A percentile compares a stretch with the other conserved stretches of the same genome.
Evolutionary conservation across 2,329 filamentous ascomycete genomes (phyloP).

Genomic region (Pseudogymnoascus pannorum): DNA sequence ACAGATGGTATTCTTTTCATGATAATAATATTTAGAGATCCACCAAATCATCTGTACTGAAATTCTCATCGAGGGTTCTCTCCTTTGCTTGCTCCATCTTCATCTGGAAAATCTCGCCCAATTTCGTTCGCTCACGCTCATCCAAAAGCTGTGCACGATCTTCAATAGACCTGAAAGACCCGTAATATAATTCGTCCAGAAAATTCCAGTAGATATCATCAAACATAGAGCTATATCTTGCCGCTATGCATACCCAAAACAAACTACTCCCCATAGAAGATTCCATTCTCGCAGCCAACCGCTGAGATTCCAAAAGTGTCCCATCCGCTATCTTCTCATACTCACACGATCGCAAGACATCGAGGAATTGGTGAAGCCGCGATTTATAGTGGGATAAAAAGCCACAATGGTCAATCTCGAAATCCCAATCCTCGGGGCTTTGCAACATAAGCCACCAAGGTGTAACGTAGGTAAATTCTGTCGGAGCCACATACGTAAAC

Average conservation of each 20-base stretch:
- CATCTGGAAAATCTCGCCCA: background rate
- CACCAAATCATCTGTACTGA: background rate
- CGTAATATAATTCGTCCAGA: background rate
- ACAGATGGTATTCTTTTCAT: background rate
- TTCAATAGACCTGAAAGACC: background rate
- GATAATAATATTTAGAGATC: background rate
- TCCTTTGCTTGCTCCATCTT: background rate
- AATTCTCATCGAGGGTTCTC: background rate
- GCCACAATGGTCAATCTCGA: background rate
- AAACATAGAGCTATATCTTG: conserved; percentile 17
- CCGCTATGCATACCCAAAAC: conserved; percentile 20
- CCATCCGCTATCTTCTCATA: conserved; percentile 9
- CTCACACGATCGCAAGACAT: background rate
- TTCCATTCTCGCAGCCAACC: conserved; percentile 17
- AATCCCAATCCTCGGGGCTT: conserved; percentile 17
- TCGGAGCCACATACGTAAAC: conserved; percentile 17
- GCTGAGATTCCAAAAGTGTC: background rate
- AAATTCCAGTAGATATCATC: conserved; percentile 17
- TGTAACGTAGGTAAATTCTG: conserved; percentile 16
- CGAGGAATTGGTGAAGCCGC: conserved; percentile 8
- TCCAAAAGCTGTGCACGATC: background rate
- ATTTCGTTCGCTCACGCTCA: background rate
- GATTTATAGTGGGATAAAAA: conserved; percentile 7
- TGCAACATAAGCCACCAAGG: conserved; percentile 18
- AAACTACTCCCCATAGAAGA: conserved; percentile 17